Conservation (phyloP, 805 yeast species). For the Candida silvicultrix region DNA sequence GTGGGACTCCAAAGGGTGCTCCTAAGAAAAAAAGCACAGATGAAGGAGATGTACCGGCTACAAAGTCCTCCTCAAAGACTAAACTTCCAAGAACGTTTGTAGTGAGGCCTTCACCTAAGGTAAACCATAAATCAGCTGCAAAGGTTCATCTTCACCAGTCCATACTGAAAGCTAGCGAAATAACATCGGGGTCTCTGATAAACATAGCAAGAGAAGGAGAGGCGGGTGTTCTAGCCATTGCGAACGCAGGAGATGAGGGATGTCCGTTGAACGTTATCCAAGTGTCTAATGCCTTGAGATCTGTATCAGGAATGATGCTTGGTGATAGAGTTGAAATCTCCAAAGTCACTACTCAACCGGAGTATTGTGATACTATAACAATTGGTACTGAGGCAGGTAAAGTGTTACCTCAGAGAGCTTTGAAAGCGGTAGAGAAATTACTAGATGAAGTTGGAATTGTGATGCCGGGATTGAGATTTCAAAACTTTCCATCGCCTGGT, state of each 20-base stretch:
- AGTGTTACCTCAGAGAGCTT: conserved; percentile 16
- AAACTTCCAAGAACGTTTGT: conserved; percentile 33
- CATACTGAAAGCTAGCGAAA: conserved; percentile 40
- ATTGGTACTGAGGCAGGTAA: conserved; percentile 25
- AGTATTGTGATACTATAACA: conserved; percentile 30
- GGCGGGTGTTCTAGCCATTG: conserved; percentile 38
- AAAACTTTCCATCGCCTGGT: conserved; percentile 16
- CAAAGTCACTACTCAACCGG: conserved; percentile 44
- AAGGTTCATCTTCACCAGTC: conserved; percentile 37
- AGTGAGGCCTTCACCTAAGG: conserved; percentile 29
- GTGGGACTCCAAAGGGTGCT: conserved; percentile 18
- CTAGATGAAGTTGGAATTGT: conserved; percentile 53
- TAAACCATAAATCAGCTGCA: conserved; percentile 25
- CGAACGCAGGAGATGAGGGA: conserved; percentile 29
- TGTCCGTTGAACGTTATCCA: conserved; percentile 34
- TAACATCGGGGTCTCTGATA: conserved; percentile 39
- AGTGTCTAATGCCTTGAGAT: conserved; percentile 40
- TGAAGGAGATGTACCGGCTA: conserved; percentile 9
- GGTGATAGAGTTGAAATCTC: conserved; percentile 47
- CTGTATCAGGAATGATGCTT: conserved; percentile 34
- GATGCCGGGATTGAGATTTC: conserved; percentile 45
- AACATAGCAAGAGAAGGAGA: conserved; percentile 39
- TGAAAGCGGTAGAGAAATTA: conserved; percentile 32
- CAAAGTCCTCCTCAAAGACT: conserved; percentile 20
- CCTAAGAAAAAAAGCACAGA: conserved; percentile 24